Conservation (phyloP, 2,329 filamentous ascomycete genomes). For the Davidsoniella eucalypti region DNA sequence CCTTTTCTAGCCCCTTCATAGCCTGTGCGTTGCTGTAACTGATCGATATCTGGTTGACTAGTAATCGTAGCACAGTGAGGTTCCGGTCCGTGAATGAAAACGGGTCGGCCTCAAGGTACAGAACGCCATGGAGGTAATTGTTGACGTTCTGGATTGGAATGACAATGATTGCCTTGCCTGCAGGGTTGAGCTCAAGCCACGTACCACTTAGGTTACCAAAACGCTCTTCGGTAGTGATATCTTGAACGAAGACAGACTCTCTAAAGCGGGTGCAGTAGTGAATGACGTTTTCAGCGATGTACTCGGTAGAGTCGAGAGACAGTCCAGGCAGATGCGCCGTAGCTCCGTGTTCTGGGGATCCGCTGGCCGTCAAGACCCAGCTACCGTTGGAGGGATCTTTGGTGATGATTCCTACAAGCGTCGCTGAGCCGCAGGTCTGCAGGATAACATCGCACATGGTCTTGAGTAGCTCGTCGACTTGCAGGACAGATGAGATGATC, state of each 20-base stretch:
- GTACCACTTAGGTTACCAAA: slow-evolving; percentile 58
- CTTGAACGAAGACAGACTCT: slow-evolving; percentile 57
- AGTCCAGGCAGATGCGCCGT: slow-evolving; percentile 49
- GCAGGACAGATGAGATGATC: slow-evolving; percentile 61
- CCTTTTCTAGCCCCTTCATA: slow-evolving; percentile 57
- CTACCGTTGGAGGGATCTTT: slow-evolving; percentile 45
- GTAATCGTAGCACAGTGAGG: slow-evolving; percentile 47
- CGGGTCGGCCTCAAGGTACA: slow-evolving; percentile 60
- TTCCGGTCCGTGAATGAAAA: slow-evolving; percentile 64
- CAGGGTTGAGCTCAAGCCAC: slow-evolving; percentile 51
- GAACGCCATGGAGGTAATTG: slow-evolving; percentile 52
- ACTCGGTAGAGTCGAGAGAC: slow-evolving; percentile 45
- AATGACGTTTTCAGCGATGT: slow-evolving; percentile 62
- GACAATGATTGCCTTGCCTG: slow-evolving; percentile 61
- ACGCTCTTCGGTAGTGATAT: slow-evolving; percentile 57
- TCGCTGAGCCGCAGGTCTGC: slow-evolving; percentile 57
- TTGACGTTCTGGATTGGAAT: slow-evolving; percentile 61
- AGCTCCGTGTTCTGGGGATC: slow-evolving; percentile 52
- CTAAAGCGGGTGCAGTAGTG: slow-evolving; percentile 62
- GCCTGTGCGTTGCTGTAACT: slow-evolving; percentile 52
- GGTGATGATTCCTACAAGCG: slow-evolving; percentile 56
- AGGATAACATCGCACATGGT: slow-evolving; percentile 72
- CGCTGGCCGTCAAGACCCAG: slow-evolving; percentile 61
- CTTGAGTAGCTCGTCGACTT: slow-evolving; percentile 58
- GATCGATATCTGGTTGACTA: slow-evolving; percentile 65